phyloP scores from a whole-genome alignment of 2,329 filamentous ascomycete genomes.

The Fusarium temperatum region DNA sequence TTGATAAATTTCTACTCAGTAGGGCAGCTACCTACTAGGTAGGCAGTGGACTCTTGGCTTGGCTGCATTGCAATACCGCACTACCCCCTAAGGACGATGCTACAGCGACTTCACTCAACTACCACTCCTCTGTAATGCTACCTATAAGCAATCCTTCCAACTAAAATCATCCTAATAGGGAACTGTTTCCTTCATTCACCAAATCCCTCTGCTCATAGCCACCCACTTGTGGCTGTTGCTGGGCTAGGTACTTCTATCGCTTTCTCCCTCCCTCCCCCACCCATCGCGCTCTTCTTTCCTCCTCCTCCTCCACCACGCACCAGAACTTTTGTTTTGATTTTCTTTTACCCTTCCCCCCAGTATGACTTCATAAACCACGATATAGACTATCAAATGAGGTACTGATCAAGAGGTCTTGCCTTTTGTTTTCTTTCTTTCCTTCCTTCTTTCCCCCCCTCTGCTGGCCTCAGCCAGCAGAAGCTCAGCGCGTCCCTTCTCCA shows the following conservation, averaged over 20 bases:
- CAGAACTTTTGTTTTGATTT: background rate
- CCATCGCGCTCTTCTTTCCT: background rate
- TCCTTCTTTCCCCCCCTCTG: background rate
- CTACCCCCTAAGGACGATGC: background rate
- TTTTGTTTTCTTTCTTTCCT: background rate
- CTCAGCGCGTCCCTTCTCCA: background rate
- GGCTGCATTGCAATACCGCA: background rate
- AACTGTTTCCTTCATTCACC: background rate
- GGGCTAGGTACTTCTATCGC: background rate
- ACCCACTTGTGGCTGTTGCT: background rate
- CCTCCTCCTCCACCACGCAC: background rate
- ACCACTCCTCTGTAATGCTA: background rate
- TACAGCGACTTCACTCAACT: background rate
- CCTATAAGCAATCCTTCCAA: background rate
- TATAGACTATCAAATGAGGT: background rate
- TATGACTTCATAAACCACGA: background rate
- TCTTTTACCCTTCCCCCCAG: background rate
- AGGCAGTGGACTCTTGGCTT: background rate
- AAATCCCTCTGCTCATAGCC: background rate
- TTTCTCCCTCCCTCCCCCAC: background rate
- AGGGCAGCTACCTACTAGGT: background rate
- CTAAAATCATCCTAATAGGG: background rate
- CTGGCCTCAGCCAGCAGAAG: background rate
- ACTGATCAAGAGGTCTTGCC: background rate
- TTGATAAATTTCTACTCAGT: background rate